Base-by-base conservation (phyloP, 345 rosid species). In the Populus deltoides region DNA sequence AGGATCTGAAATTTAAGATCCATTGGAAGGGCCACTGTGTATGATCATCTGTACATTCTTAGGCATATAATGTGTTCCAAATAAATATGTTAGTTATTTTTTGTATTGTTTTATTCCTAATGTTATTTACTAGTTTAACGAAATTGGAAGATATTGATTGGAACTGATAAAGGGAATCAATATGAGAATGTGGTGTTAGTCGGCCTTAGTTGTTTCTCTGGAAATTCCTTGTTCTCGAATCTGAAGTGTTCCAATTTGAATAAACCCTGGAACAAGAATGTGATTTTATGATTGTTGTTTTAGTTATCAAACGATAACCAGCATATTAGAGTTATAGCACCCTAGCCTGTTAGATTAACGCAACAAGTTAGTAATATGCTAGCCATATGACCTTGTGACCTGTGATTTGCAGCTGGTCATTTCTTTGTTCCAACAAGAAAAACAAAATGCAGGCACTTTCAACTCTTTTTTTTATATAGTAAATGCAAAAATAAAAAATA, bases 1-100 rank as follows among this genome's bases (percentile, higher is more conserved):
- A 33, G 71, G 78, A 75, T 75, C 66, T 51, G 36, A 51, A 27
- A 35, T 38, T 70, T 24, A 11, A 38, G 67, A 59, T 57, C 35
- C 59, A 6, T 29, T 22, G n/a, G 65, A 59, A n/a, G 63, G 29
- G 63, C 63, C 29, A 0, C 29, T 57, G 27, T 41, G 55, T 77
- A 70, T 51, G 72, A 75, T 75, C 57, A 45, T 66, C 68, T 20
- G 72, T 69, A 38, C 29, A 68, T 68, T 51, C 38, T 20, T 38
- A 27, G 74, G 53, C 31, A 17, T 47, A 75, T 16, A 66, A 33
- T 18, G 20, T 53, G 17, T 53, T 33, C 11, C 63, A 66, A 35
- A 76, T 53, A 68, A 20, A 33, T 7, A 49, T 49, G 16, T 33
- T 18, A 7, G 20, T 15, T 47, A 55, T 29, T 12, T 15, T 31